These are phyloP conservation scores for Fragaria ananassa DNA, from an alignment of 306 rosid genomes.

Conservation along the genomic window DNA sequence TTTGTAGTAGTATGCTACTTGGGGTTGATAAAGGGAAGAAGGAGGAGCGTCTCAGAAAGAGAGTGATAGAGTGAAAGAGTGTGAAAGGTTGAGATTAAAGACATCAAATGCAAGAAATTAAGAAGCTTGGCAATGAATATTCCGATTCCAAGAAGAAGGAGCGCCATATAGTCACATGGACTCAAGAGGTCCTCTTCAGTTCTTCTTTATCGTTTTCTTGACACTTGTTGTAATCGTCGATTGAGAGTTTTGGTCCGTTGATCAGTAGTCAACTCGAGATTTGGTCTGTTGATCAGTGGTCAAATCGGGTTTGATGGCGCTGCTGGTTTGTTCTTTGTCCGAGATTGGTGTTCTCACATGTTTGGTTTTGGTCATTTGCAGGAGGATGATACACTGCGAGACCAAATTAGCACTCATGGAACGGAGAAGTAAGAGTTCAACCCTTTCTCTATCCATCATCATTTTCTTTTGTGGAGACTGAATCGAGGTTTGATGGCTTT, in stretches of 20 bases:
- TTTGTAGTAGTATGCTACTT: constrained; percentile 70
- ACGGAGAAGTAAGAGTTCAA: constrained; percentile 69
- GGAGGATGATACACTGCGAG: constrained; percentile 95
- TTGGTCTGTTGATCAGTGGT: neutral
- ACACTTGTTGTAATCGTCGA: neutral
- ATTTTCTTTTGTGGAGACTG: constrained; percentile 14
- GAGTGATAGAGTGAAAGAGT: constrained; percentile 15
- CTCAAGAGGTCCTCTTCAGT: constrained; percentile 64
- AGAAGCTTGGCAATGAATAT: constrained; percentile 53
- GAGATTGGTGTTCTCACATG: constrained; percentile 32
- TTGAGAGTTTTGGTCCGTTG: neutral
- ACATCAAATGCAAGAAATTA: constrained; percentile 62
- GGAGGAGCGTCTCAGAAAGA: constrained; percentile 81
- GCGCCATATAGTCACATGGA: constrained; percentile 97
- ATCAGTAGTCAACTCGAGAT: neutral
- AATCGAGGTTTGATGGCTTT: constrained; percentile 20
- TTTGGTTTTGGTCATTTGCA: constrained; percentile 41
- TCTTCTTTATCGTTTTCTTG: neutral
- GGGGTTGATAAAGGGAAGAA: constrained; percentile 49
- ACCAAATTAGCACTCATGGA: constrained; percentile 78
- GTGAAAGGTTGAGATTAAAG: constrained; percentile 27
- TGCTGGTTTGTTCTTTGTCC: neutral
- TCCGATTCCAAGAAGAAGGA: constrained; percentile 96
- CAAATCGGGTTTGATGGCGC: neutral
- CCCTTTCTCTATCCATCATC: neutral